A percentile compares a stretch with the other conserved stretches of the same genome.
Conservation (phyloP, 345 rosid genomes). For the Euphorbia pulcherrima region DNA sequence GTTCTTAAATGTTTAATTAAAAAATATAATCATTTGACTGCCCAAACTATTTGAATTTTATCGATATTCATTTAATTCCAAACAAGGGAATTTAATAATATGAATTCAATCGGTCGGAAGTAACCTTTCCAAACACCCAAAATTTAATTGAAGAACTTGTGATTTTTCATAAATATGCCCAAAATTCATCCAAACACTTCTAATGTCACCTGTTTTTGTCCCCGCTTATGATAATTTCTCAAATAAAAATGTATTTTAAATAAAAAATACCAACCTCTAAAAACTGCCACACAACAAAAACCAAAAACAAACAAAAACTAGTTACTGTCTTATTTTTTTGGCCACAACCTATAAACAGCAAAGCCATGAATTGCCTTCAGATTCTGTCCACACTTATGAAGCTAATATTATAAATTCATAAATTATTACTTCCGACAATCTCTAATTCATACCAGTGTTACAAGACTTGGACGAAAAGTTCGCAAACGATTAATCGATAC, state of each 20-base stretch:
- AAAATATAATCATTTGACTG: no score
- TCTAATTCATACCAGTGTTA: not conserved
- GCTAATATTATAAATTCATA: not conserved
- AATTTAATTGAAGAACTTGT: no score
- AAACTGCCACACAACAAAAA: no score
- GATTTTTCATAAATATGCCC: not conserved
- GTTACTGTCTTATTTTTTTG: no score
- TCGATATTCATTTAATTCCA: no score
- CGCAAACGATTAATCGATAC: conserved; percentile 3
- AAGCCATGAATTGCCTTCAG: not conserved
- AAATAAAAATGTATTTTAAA: not conserved
- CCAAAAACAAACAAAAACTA: not conserved
- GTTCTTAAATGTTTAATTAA: no score
- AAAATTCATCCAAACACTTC: not conserved
- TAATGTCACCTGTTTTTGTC: not conserved
- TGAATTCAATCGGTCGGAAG: no score
- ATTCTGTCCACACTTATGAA: not conserved
- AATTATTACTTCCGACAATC: not conserved
- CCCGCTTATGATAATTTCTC: not conserved
- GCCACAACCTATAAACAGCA: not conserved
- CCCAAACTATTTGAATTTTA: no score
- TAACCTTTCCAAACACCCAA: no score
- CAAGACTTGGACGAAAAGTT: conserved; percentile 1
- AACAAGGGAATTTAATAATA: no score
- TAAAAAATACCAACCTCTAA: not conserved